Evolutionary conservation across 169 alveolate genomes (phyloP).

Genomic region (Eimeria praecox): DNA sequence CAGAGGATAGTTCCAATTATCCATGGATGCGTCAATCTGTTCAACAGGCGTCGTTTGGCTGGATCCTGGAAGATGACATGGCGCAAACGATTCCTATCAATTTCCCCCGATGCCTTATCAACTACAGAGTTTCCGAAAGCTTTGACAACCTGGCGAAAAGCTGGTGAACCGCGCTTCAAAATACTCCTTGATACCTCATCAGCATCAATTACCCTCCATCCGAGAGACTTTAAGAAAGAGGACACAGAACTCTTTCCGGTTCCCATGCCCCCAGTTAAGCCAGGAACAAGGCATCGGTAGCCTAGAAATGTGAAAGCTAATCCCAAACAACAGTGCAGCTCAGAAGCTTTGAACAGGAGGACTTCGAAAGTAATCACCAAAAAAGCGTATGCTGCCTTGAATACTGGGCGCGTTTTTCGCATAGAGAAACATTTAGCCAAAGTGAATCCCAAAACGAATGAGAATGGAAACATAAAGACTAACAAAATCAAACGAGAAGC

Average conservation of each 20-base stretch:
- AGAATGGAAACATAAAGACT: neutral
- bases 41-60: constrained; percentile 48
- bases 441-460: constrained; percentile 11
- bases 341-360: neutral
- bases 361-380: neutral
- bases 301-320: neutral
- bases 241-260: constrained; percentile 60
- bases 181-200: constrained; percentile 37
- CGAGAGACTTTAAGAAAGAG: neutral
- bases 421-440: constrained; percentile 31
- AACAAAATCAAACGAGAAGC: neutral
- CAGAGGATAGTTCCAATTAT: constrained; percentile 44
- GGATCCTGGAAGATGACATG: constrained; percentile 46
- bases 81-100: constrained; percentile 42
- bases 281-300: constrained; percentile 58
- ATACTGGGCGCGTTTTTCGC: neutral
- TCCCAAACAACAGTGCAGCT: constrained; percentile 11
- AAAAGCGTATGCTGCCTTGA: neutral
- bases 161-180: constrained; percentile 60
- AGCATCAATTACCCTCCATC: constrained; percentile 61
- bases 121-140: constrained; percentile 37
- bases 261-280: constrained; percentile 62
- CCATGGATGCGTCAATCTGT: constrained; percentile 59
- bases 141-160: constrained; percentile 54
- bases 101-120: constrained; percentile 31